These are phyloP conservation scores for Bipolaris cookei DNA, from an alignment of 2,329 filamentous ascomycete species.

Conservation along the genomic window DNA sequence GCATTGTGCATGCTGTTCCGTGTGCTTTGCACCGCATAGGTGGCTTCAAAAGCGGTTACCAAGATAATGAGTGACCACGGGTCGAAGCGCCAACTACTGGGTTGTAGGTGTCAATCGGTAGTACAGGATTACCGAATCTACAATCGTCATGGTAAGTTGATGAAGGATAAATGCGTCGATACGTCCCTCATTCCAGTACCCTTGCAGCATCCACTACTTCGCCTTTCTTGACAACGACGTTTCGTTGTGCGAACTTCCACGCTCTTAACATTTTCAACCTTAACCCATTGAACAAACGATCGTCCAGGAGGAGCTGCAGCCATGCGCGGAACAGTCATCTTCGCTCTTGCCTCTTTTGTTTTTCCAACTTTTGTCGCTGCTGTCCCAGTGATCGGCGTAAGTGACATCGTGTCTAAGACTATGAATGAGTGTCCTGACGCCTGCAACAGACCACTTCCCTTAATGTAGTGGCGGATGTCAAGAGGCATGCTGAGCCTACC, in stretches of 20 bases:
- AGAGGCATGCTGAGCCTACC: no score
- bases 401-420: no score
- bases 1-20: conserved; percentile 2
- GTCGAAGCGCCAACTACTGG: conserved; percentile 15
- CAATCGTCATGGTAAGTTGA: not conserved
- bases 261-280: no score
- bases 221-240: not conserved
- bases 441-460: no score
- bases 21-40: conserved; percentile 5
- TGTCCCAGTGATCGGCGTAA: not conserved
- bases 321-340: not conserved
- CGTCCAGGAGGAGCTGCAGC: not conserved
- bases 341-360: not conserved
- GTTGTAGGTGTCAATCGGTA: conserved; percentile 13
- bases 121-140: conserved; percentile 1
- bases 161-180: conserved; percentile 16
- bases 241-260: no score
- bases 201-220: no score
- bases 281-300: no score
- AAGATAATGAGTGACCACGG: not conserved
- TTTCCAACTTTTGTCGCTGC: not conserved
- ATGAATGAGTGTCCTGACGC: no score
- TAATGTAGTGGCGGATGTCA: no score
- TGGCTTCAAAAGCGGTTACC: conserved; percentile 23
- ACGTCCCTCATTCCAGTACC: not conserved